Base-by-base conservation (phyloP, 345 rosid species). In the Psidium friedrichsthalianum region DNA sequence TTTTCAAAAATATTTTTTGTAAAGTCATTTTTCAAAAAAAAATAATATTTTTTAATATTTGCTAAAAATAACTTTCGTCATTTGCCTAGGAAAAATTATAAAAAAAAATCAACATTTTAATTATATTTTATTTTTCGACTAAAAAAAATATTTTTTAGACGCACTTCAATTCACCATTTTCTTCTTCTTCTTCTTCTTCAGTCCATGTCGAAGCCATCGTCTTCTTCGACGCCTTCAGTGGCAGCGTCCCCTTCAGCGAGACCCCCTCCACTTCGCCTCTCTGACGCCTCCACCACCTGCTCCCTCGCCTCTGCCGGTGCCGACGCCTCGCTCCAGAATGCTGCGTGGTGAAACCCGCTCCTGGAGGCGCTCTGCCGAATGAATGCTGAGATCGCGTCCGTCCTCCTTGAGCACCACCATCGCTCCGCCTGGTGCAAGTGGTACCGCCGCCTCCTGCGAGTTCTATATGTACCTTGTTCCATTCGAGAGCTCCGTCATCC, bases 401-500 rank as follows among this genome's bases (percentile, higher is more conserved):
- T 89, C 6, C 85, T 96, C 6, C 82, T 96, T 15, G 91, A 89
- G 11, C 89, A 87, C 27, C 95, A 92, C 78, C 95, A 92, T 80
- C 91, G 92, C 18, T 92, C 94, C 3, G 94, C 96, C 6, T 96
- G 98, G 99, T 87, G 90, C 55, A 97, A 93, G 90, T 96, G 98
- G 97, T 93, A 98, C 76, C 94, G 98, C 83, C 93, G 96, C 20
- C 87, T 97, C 16, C 98, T 98, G 0, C 93, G 95, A 29, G 85
- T 95, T 97, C 90, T 95, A 97, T 90, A 93, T 95, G 98, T 90
- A 92, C 95, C 9, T 93, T 96, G 5, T 94, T 97, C 87, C 95
- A 93, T 97, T 97, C 85, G 98, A 96, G 87, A 95, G 98, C 90
- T 97, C 98, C 6, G 98, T 97, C 53, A 96, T 97, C 55, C 99